Base-by-base conservation (phyloP, 441 rosid species). In the Adansonia rubrostipa region DNA sequence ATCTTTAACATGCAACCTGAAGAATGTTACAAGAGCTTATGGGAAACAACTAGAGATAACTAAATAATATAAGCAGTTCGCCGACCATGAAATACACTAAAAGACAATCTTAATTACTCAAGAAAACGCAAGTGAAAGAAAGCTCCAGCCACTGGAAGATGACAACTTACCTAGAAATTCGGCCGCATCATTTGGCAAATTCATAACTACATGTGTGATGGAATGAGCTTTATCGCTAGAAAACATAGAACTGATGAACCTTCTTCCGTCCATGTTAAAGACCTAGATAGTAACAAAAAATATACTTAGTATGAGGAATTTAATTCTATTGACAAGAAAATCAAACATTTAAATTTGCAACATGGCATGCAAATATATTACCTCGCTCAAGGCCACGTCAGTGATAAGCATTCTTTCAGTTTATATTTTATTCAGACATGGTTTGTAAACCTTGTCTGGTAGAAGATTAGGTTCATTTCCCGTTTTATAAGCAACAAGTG, bases 181-280 rank as follows among this genome's bases (percentile, higher is more conserved):
- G 33, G 87, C 91, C 1, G 97, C 99, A 83, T 90, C 91, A 62
- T 91, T 93, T 8, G 99, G 96, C 86, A 92, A 78, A 90, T 93
- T 92, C 99, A 93, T 89, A 61, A 95, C 91, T 83, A 93, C 93
- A 75, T 90, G 97, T 2, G 93, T 91, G 44, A 93, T 84, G 61
- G 90, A 82, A 71, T 67, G 90, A 78, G 91, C 95, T 84, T 88
- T 92, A 47, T 90, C 90, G 73, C 93, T 89, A 51, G 88, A 80
- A 84, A 92, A 93, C 87, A 95, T 88, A 61, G 95, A 91, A 75
- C 80, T 76, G 65, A 93, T 87, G 85, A 96, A 96, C 86, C 98
- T 89, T 81, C 97, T 84, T 71, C 98, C 99, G 20, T 96, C 97
- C 97, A 94, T 96, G 87, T 94, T 94, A 81, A 86, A 92, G 53